phyloP scores from a whole-genome alignment of 257 asterid species.

The Verbena officinalis region DNA sequence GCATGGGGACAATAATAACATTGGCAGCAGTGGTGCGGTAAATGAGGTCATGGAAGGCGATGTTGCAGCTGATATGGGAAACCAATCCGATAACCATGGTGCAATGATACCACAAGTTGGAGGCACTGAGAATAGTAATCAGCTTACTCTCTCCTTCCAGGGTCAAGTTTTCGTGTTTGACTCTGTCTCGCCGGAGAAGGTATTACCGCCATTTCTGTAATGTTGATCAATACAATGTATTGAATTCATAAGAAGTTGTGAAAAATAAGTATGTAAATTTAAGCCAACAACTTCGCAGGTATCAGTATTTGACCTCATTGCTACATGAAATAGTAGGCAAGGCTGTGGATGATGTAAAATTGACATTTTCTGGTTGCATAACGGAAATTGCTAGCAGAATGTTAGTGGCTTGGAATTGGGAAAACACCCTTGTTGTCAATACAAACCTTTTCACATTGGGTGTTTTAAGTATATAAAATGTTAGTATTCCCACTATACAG shows the following conservation, averaged over 20 bases:
- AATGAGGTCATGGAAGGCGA: conserved; percentile 60
- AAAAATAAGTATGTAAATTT: neutral
- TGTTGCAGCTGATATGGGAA: conserved; percentile 48
- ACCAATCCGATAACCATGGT: conserved; percentile 46
- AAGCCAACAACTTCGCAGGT: neutral
- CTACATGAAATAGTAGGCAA: neutral
- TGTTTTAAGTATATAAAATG: conserved; percentile 3
- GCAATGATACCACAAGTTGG: conserved; percentile 41
- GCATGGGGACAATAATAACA: conserved; percentile 46
- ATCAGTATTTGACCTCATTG: conserved; percentile 4
- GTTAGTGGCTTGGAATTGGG: neutral
- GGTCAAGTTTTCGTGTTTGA: conserved; percentile 80
- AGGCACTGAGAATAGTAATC: conserved; percentile 47
- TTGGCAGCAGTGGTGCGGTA: conserved; percentile 39
- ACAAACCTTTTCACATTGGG: neutral
- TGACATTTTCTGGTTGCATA: neutral
- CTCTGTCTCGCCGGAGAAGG: conserved; percentile 77
- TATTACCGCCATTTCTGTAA: conserved; percentile 14
- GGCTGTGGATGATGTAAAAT: conserved; percentile 1
- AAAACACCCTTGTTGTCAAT: neutral
- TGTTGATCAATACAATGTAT: conserved; percentile 1
- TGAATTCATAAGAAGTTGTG: neutral
- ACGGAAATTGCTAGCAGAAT: neutral
- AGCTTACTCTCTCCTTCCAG: conserved; percentile 73
- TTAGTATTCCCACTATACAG: neutral